Evolutionary conservation across 1,284 basidiomycete species (phyloP), one percentile per base, ranked within the genome.

Genomic region (Naganishia albida): DNA sequence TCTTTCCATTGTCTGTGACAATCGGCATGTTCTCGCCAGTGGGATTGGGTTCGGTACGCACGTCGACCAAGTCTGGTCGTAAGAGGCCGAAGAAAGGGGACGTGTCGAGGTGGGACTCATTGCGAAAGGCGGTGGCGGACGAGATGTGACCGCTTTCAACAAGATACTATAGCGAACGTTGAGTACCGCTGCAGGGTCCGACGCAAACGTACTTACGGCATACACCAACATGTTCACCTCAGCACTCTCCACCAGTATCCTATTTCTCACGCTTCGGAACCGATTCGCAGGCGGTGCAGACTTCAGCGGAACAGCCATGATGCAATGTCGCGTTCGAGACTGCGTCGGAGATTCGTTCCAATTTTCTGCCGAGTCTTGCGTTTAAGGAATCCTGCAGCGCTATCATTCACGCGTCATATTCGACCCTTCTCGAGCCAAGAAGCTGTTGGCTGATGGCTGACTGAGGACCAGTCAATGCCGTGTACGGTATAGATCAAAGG

Each of bases 161-260:
- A 7, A 51, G 50, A 30, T 52, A 62, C 49, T 53, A 34, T 13
- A 20, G 23, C 18, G 44, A 42, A 40, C 20, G 23, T 20, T 38
- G 38, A 16, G 26, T 15, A 26, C 23, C 30, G 20, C 2, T 16
- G 12, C 15, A n/a, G 13, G 28, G 25, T 13, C 10, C 38, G 12
- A 10, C 18, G 28, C 20, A 50, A 12, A 2, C 34, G 4, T 34
- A 53, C 64, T 59, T 28, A 65, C 64, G 30, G 64, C 55, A 46
- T 60, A 65, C 20, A 65, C 55, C 48, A 65, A n/a, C 20, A 65
- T 20, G 49, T 65, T 65, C 34, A 65, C 56, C 30, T 65, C 64
- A 3, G 48, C 55, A 39, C 55, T 59, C 18, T 56, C 49, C 2
- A 65, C 64, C 48, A 65, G 44, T 16, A 65, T 50, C 56, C 46